A percentile compares a stretch with the other conserved stretches of the same genome.
Evolutionary conservation across 352 stramenopile genomes (phyloP).

Genomic region (Blastocystis sp.): DNA sequence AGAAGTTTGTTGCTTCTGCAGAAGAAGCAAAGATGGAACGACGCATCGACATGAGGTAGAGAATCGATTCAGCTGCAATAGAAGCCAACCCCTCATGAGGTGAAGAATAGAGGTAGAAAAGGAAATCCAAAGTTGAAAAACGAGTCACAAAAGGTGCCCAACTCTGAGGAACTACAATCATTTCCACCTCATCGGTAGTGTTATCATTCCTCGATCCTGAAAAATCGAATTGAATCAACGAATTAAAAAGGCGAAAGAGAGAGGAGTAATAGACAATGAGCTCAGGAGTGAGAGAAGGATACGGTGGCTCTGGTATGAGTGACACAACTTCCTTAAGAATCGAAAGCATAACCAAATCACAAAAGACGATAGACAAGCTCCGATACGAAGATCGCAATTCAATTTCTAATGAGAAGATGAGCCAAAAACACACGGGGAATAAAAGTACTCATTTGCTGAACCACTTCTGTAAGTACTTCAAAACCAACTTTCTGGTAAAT

Average conservation of each 20-base stretch:
- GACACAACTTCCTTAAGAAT: neutral
- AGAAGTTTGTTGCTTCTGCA: neutral
- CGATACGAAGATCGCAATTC: neutral
- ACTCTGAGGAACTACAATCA: neutral
- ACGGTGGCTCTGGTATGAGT: neutral
- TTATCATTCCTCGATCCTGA: neutral
- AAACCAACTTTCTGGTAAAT: constrained; percentile 33
- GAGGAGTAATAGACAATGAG: neutral
- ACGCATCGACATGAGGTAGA: neutral
- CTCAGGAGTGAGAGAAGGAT: neutral
- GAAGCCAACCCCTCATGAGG: neutral
- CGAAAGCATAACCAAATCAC: neutral
- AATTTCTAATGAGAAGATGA: neutral
- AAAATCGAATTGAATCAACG: neutral
- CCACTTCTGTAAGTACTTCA: constrained; percentile 1
- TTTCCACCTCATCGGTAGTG: neutral
- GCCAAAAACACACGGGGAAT: neutral
- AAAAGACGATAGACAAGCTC: neutral
- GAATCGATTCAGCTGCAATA: neutral
- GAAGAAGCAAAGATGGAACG: constrained; percentile 4
- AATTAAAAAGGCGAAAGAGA: neutral
- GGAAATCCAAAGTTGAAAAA: neutral
- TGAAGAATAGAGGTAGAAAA: neutral
- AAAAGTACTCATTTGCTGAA: constrained; percentile 9
- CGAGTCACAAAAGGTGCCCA: neutral